Conservation (phyloP, 257 asterid species). For the Craterostigma plantagineum region DNA sequence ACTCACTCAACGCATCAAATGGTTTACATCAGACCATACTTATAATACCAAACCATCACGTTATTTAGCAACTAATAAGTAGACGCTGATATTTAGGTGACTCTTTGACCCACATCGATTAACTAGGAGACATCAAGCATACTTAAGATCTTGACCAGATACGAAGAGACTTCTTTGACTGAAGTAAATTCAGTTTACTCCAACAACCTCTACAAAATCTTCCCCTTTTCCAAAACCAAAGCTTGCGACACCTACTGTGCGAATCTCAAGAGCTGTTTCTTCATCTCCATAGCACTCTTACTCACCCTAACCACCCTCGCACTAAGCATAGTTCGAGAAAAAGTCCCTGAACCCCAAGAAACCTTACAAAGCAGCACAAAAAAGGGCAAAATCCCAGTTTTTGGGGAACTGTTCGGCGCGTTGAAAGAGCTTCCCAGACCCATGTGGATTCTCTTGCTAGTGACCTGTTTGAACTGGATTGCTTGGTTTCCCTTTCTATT, state of each 20-base stretch:
- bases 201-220: conserved; percentile 38
- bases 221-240: conserved; percentile 62
- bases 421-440: conserved; percentile 39
- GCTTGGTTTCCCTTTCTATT: conserved; percentile 64
- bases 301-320: conserved; percentile 27
- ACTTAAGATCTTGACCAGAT: too few relatives aligned
- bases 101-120: too few relatives aligned
- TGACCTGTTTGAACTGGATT: conserved; percentile 52
- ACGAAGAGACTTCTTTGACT: too few relatives aligned
- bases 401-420: conserved; percentile 50
- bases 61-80: too few relatives aligned
- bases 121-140: too few relatives aligned
- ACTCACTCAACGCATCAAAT: too few relatives aligned
- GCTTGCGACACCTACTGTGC: conserved; percentile 91
- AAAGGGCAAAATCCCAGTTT: conserved; percentile 20
- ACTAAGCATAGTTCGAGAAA: conserved; percentile 18
- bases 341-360: too few relatives aligned
- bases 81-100: too few relatives aligned
- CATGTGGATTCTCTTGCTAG: conserved; percentile 51
- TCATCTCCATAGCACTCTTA: conserved; percentile 53
- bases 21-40: too few relatives aligned
- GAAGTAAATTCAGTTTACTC: too few relatives aligned
- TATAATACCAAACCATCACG: too few relatives aligned
- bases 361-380: neutral
- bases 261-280: conserved; percentile 66